Percentiles rank a stretch among this genome's conserved stretches.
phyloP scores from a whole-genome alignment of 192 early-diverging fungal genomes.

The Entomortierella lignicola region DNA sequence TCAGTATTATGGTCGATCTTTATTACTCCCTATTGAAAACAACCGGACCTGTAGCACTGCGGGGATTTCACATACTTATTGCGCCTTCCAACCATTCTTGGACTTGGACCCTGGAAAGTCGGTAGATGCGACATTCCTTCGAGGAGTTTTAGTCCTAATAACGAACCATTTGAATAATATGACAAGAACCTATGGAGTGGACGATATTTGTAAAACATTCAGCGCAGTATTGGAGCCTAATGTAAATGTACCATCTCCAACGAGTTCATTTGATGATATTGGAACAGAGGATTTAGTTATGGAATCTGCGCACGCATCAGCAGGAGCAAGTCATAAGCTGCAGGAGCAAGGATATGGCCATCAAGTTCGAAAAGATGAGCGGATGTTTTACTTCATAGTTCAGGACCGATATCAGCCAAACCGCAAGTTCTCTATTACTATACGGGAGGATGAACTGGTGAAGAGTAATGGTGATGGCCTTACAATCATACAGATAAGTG shows the following conservation, averaged over 20 bases:
- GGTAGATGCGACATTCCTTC: constrained; percentile 30
- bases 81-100: constrained; percentile 51
- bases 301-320: constrained; percentile 46
- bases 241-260: background rate
- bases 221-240: constrained; percentile 2
- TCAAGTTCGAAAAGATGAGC: background rate
- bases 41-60: constrained; percentile 22
- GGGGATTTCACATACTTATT: constrained; percentile 45
- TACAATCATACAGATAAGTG: constrained; percentile 45
- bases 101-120: constrained; percentile 21
- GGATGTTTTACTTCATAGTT: constrained; percentile 46
- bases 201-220: constrained; percentile 27
- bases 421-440: constrained; percentile 44
- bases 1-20: constrained; percentile 37
- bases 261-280: constrained; percentile 28
- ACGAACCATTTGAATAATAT: constrained; percentile 38
- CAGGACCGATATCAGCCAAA: constrained; percentile 24
- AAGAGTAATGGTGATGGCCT: constrained; percentile 14
- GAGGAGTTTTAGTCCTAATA: constrained; percentile 15
- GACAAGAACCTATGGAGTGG: constrained; percentile 14
- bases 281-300: constrained; percentile 44
- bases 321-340: constrained; percentile 2
- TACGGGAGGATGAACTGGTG: constrained; percentile 34
- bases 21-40: constrained; percentile 31
- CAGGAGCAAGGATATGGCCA: background rate